A percentile compares a stretch with the other conserved stretches of the same genome.
Evolutionary conservation across 768 basidiomycete genomes (phyloP).

Genomic region (Steccherinum ochraceum): DNA sequence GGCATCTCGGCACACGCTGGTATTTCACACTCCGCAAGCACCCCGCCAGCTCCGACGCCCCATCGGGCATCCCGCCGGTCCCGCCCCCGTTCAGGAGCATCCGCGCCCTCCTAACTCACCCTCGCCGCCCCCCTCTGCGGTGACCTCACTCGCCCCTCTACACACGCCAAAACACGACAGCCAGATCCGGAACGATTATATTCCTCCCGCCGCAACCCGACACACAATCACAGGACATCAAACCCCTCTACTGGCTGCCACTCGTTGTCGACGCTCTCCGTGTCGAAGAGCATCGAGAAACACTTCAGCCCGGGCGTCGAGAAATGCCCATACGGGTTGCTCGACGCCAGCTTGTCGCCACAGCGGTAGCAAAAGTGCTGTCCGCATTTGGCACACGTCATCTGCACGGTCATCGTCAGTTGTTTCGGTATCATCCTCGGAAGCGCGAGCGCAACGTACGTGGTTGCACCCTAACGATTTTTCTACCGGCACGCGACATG

Average conservation of each 20-base stretch:
- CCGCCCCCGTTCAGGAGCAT: neutral
- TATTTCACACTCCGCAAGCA: neutral
- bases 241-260: constrained; percentile 46
- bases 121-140: constrained; percentile 6
- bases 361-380: constrained; percentile 84
- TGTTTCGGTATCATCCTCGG: neutral
- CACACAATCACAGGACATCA: constrained; percentile 18
- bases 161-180: constrained; percentile 4
- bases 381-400: constrained; percentile 70
- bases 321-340: constrained; percentile 66
- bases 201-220: constrained; percentile 4
- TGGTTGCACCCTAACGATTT: constrained; percentile 85
- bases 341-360: constrained; percentile 41
- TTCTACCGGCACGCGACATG: constrained; percentile 67
- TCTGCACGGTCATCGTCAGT: constrained; percentile 40
- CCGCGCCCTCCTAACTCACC: constrained; percentile 2
- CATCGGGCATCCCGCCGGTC: constrained; percentile 1
- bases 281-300: constrained; percentile 64
- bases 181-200: neutral
- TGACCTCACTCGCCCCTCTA: constrained; percentile 3
- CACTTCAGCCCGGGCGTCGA: constrained; percentile 46
- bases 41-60: constrained; percentile 4
- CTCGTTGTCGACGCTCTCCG: constrained; percentile 31
- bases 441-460: constrained; percentile 32
- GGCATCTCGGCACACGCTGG: neutral